Percentiles rank a stretch among this genome's conserved stretches.
Evolutionary conservation across 495 filamentous ascomycete genomes (phyloP).

Genomic region (Talaromyces proteolyticus): DNA sequence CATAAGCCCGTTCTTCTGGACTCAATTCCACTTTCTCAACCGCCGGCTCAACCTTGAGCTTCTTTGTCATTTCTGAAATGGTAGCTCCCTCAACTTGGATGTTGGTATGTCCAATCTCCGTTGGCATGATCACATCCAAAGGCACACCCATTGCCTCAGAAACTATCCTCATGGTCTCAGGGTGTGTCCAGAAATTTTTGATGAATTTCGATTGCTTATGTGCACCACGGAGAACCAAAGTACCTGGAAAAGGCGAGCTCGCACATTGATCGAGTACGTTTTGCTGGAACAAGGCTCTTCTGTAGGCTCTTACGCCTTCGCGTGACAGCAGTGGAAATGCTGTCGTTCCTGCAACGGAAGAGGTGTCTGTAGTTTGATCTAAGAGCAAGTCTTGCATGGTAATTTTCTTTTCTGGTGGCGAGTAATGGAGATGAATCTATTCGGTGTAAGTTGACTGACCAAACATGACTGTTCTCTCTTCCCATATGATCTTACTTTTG

Average conservation of each 20-base stretch:
- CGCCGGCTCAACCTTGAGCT: conserved; percentile 17
- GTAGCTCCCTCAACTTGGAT: conserved; percentile 19
- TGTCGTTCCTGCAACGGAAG: background rate
- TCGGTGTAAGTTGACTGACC: background rate
- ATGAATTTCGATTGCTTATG: conserved; percentile 23
- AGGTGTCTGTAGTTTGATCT: conserved; percentile 8
- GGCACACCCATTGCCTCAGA: conserved; percentile 19
- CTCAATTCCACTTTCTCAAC: conserved; percentile 3
- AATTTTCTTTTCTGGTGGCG: conserved; percentile 11
- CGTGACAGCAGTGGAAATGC: background rate
- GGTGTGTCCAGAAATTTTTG: conserved; percentile 22
- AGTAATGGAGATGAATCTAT: conserved; percentile 15
- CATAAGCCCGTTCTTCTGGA: conserved; percentile 8
- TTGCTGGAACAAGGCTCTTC: conserved; percentile 12
- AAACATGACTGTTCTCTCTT: background rate
- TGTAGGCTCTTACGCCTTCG: conserved; percentile 12
- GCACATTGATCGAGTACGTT: conserved; percentile 15
- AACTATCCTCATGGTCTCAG: conserved; percentile 20
- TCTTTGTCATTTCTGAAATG: conserved; percentile 14
- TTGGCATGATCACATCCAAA: conserved; percentile 21
- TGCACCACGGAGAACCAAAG: conserved; percentile 22
- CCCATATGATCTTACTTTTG: background rate
- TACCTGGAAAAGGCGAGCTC: conserved; percentile 11
- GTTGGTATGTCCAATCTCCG: conserved; percentile 29
- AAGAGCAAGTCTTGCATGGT: conserved; percentile 14